Conservation (phyloP, 345 rosid species). For the Salix koriyanagi region DNA sequence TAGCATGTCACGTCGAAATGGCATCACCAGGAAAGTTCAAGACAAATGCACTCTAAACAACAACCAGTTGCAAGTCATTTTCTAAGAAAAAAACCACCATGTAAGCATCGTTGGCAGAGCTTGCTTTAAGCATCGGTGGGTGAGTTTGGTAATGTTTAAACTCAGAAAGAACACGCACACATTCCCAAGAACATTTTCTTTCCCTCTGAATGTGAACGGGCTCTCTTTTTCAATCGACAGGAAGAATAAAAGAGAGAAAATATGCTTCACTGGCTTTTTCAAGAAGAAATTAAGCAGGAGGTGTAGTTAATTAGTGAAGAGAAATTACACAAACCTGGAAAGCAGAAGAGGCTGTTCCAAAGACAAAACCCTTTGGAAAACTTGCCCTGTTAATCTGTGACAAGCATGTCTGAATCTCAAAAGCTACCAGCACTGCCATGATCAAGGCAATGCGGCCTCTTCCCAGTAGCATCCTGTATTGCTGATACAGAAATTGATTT, state of each 20-base stretch:
- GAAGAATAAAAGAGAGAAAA: not conserved
- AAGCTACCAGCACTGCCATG: not conserved
- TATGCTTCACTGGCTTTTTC: not conserved
- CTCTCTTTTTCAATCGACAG: not conserved
- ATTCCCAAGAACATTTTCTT: not conserved
- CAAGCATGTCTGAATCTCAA: conserved; percentile 8
- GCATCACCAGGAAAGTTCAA: not conserved
- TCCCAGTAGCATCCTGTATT: not conserved
- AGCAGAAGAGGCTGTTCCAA: conserved; percentile 75
- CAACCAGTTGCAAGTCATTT: not conserved
- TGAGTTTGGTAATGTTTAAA: not conserved
- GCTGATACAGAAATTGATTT: not conserved
- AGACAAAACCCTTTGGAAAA: conserved; percentile 56
- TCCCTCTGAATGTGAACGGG: not conserved
- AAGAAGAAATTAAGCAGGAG: not conserved
- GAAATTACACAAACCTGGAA: conserved; percentile 43
- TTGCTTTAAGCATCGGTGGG: too few species aligned
- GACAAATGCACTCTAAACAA: too few species aligned
- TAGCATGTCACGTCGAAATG: not conserved
- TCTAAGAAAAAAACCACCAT: not conserved
- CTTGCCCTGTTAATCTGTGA: conserved; percentile 35
- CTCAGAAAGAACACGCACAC: not conserved
- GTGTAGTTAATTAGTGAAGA: not conserved
- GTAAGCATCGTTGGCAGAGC: not conserved
- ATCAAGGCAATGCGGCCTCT: not conserved